Base-by-base conservation (phyloP, 352 stramenopile genomes). In the Poterioochromonas sp. region DNA sequence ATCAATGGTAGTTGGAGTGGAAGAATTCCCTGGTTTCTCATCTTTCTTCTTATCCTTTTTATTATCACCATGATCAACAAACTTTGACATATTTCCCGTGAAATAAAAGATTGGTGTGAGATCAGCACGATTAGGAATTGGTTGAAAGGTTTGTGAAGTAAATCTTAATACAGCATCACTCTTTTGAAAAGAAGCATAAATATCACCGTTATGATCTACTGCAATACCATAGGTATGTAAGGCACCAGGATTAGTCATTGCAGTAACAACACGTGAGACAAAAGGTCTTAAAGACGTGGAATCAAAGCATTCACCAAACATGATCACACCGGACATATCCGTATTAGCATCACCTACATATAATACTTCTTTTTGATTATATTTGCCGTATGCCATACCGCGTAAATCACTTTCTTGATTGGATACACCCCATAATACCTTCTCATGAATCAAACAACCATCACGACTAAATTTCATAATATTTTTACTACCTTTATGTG, bases 111-210 rank as follows among this genome's bases (percentile, higher is more conserved):
- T 26, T 26, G 29, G 58, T 8, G 26, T 29, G 58, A 68, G 58
- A 12, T 68, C 58, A 39, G 58, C 26, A 11, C 8, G 26, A 18
- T 68, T 32, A 37, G 58, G 58, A 39, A 40, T 20, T 26, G 53
- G 41, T 22, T 41, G 22, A 12, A 78, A 53, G 73, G 53, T 2
- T 47, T 69, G 2, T 5, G 53, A 69, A 18, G 73, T n/a, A 47
- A 79, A 79, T 26, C 73, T 0, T 22, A 73, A 44, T 22, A 79
- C 58, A 34, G 49, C 49, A 71, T 79, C 37, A 34, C 8, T 79
- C 8, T 79, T 5, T 60, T 79, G 73, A 71, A 73, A 79, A 29
- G 51, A 71, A 2, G 12, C 44, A 44, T 79, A 79, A 18, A 79
- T 41, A 41, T 79, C 49, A n/a, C 41, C 37, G 22, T 47, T 44